Base-by-base conservation (phyloP, 768 basidiomycete species). In the Jaapia argillacea region DNA sequence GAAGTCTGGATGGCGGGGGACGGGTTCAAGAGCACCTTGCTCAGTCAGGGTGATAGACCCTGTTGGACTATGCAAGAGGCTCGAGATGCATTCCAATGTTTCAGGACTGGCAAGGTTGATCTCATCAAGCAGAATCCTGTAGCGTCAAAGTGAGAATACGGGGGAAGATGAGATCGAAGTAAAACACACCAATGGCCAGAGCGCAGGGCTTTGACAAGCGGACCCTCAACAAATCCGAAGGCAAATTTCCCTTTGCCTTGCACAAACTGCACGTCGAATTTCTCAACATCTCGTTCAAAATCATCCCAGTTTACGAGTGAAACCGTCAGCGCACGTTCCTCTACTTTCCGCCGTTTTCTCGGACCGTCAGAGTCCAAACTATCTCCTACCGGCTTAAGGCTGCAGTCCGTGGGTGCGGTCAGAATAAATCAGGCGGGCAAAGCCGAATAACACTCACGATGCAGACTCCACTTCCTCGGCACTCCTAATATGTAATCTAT, bases 181-280 rank as follows among this genome's bases (percentile, higher is more conserved):
- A 5, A 6, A 36, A 65, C 85, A 53, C 54, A 94, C 96, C 96
- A 99, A 58, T 94, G 79, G 4, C 96, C 96, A 37, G 72, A 72
- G 23, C 84, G 74, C 44, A 99, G 61, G 2, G 96, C 96, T 52
- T 82, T 86, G 20, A 96, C 79, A n/a, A 99, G 67, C 10, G 96
- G 93, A 0, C 94, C 96, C 57, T 99, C 96, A 1, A 98, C 81
- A 53, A 97, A 98, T 6, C 81, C 80, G 55, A 98, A 98, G 0
- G 92, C 86, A 55, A 96, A 85, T 57, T 87, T 92, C 22, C 87
- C 81, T 53, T 85, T 83, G 40, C 82, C 84, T 45, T 79, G 78
- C n/a, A 91, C 80, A 58, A 93, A 84, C 53, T 93, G 88, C 1
- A 83, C 68, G 50, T 94, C 87, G 50, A 99, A 99, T 24, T 81